Evolutionary conservation across 805 yeast species (phyloP).

Genomic region (Nakazawaea molendinolei): DNA sequence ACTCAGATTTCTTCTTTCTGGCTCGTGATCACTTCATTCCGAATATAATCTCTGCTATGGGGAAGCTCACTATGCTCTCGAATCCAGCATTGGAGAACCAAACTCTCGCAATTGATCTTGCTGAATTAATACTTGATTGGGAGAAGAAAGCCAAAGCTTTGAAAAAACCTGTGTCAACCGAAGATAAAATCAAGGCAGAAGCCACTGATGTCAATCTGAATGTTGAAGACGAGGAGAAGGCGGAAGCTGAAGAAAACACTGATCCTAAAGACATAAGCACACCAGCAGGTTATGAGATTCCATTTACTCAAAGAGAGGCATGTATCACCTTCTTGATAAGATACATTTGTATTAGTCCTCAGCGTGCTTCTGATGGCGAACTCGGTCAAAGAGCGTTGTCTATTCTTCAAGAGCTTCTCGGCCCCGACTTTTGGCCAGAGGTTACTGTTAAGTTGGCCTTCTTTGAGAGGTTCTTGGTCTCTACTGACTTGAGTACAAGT

Average conservation of each 20-base stretch:
- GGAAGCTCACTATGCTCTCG: slow-evolving; percentile 72
- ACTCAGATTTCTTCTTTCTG: slow-evolving; percentile 75
- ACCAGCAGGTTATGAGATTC: slow-evolving; percentile 49
- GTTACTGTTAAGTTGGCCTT: slow-evolving; percentile 80
- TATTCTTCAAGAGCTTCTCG: slow-evolving; percentile 66
- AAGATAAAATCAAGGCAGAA: slow-evolving; percentile 5
- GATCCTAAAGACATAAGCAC: slow-evolving; percentile 32
- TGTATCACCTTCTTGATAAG: slow-evolving; percentile 85
- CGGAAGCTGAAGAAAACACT: slow-evolving; percentile 7
- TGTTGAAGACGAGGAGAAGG: slow-evolving; percentile 9
- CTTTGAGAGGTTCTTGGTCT: slow-evolving; percentile 80
- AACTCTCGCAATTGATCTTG: slow-evolving; percentile 78
- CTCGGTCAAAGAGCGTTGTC: slow-evolving; percentile 75
- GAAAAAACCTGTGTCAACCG: slow-evolving; percentile 7
- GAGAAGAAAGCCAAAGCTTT: slow-evolving; percentile 45
- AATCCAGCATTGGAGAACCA: slow-evolving; percentile 80
- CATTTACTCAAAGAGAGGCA: slow-evolving; percentile 79
- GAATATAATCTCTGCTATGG: slow-evolving; percentile 87
- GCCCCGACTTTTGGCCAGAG: slow-evolving; percentile 78
- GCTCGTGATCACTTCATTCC: slow-evolving; percentile 88
- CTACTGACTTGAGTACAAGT: slow-evolving; percentile 65
- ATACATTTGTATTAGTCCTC: slow-evolving; percentile 80
- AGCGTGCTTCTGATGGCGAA: slow-evolving; percentile 77
- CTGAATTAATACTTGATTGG: slow-evolving; percentile 83
- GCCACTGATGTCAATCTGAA: slow-evolving; percentile 11